Conservation (phyloP, 441 rosid genomes). For the Populus trichocarpa region DNA sequence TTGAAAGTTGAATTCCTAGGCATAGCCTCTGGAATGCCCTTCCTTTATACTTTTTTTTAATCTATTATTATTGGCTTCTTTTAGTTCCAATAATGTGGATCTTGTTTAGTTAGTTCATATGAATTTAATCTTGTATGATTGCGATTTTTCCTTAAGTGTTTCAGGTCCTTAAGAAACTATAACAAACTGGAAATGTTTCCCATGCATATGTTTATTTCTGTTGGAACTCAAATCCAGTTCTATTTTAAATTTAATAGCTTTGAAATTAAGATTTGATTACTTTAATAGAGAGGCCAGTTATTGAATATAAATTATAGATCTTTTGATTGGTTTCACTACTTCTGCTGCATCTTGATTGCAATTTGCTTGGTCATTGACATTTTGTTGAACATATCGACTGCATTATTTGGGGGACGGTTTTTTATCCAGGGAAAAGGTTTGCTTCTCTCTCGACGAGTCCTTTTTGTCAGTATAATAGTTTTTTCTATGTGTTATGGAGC, state of each 20-base stretch:
- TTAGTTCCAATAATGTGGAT: neutral
- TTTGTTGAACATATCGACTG: neutral
- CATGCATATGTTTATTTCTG: neutral
- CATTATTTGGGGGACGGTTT: neutral
- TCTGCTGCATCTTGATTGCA: neutral
- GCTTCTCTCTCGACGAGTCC: neutral
- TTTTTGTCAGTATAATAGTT: neutral
- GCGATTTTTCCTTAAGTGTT: neutral
- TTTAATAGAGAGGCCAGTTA: neutral
- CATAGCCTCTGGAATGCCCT: neutral
- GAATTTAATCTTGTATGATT: neutral
- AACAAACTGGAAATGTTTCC: neutral
- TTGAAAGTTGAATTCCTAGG: neutral
- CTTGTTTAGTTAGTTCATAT: neutral
- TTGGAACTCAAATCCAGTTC: neutral
- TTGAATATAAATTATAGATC: neutral
- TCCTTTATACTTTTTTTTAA: neutral
- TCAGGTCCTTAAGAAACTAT: neutral
- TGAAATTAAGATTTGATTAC: neutral
- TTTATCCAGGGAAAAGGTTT: neutral
- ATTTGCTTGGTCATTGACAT: neutral
- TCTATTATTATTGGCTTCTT: neutral
- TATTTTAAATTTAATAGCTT: neutral
- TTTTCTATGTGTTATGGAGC: neutral
- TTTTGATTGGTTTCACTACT: neutral